Base-by-base conservation (phyloP, 495 filamentous ascomycete species). In the Patellaria atrata region DNA sequence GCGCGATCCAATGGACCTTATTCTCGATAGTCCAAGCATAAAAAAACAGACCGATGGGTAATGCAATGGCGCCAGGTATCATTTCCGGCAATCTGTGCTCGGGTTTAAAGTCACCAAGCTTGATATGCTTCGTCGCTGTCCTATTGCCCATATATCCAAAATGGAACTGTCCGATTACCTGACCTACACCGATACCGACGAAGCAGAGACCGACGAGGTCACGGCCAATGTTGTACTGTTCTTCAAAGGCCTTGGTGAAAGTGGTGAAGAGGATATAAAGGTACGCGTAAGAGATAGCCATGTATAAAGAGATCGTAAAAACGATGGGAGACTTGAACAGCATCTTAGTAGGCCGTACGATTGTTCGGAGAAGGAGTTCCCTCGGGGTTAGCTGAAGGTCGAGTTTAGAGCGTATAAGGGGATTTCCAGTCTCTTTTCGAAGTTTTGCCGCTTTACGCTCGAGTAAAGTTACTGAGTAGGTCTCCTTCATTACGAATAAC, bases 191-290 rank as follows among this genome's bases (percentile, higher is more conserved):
- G n/a, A 53, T 29, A 6, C 51, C 55, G 11, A 56, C 34, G 41
- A 55, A 58, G 1, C 43, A 37, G 16, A 58, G 53, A 11, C 54
- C 54, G 13, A 49, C 38, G 22, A 45, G 33, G 27, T 38, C 40
- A 12, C 36, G 31, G 22, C 33, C 25, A 32, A 42, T 56, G 37
- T 53, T 50, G 51, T 82, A 81, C 1, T 65, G 53, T 15, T 55
- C 41, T 2, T 59, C 50, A 48, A 71, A 83, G 20, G 82, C 67
- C 13, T 53, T 44, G 1, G 74, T 68, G 53, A 81, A 73, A n/a
- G 77, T 78, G 15, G 75, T 76, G 60, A 82, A 79, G 34, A 89
- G 66, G 41, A 92, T 71, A 55, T 89, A 92, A 9, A 87, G 55
- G 17, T 81, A 75, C 8, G 79, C 75, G 48, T 84, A 86, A 7